Conservation (phyloP, 345 rosid genomes). For the Eucalyptus pumila region DNA sequence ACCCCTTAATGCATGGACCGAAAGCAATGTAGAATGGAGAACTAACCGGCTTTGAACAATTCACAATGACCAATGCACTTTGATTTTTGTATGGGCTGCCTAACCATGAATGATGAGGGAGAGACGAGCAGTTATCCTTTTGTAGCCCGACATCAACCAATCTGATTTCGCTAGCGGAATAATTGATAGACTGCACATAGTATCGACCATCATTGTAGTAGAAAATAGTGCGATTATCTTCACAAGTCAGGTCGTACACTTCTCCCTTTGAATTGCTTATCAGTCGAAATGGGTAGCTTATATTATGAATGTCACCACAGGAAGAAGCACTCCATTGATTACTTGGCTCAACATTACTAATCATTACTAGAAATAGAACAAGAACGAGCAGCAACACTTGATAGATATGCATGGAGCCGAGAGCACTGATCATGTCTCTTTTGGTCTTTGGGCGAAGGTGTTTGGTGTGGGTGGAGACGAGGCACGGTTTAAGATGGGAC, state of each 20-base stretch:
- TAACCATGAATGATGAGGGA: fast-evolving
- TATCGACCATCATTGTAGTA: fast-evolving
- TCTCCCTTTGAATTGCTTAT: too few species aligned
- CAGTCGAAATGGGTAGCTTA: fast-evolving
- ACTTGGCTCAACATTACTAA: too few species aligned
- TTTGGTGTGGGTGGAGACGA: neutral
- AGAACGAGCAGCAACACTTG: too few species aligned
- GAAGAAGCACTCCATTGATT: too few species aligned
- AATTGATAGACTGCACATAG: neutral
- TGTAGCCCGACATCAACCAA: fast-evolving
- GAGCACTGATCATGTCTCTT: too few species aligned
- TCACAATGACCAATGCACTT: too few species aligned
- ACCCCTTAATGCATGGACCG: too few species aligned
- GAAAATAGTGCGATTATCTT: fast-evolving
- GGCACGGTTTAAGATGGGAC: neutral
- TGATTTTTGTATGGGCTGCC: fast-evolving
- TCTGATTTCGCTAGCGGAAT: fast-evolving
- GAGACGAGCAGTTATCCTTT: neutral
- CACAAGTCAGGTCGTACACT: fast-evolving
- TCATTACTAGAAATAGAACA: too few species aligned
- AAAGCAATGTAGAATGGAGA: too few species aligned
- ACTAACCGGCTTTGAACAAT: too few species aligned
- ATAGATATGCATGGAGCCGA: too few species aligned
- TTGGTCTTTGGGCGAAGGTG: neutral
- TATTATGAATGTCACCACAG: too few species aligned